Conservation (phyloP, 2,329 filamentous ascomycete genomes). For the Xylaria sp. region DNA sequence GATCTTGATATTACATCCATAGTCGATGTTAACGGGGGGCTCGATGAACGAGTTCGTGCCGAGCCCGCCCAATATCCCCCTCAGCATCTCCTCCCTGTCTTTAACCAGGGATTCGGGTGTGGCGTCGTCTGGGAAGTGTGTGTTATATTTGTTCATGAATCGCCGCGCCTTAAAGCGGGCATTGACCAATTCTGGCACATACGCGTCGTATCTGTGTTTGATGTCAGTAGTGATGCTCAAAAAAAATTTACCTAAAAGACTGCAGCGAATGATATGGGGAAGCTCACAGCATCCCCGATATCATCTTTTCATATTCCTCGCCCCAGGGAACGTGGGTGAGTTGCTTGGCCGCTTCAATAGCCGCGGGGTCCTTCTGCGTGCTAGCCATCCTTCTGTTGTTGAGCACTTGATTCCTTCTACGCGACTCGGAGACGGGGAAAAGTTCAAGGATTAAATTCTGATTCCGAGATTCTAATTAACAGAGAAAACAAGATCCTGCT, state of each 20-base stretch:
- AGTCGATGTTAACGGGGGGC: constrained; percentile 70
- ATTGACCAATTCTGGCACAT: constrained; percentile 58
- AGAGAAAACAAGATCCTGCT: background rate
- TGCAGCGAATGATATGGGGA: background rate
- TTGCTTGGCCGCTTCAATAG: constrained; percentile 26
- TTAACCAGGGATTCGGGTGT: constrained; percentile 52
- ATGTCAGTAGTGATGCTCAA: constrained; percentile 1
- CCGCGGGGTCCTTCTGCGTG: constrained; percentile 31
- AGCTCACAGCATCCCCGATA: constrained; percentile 68
- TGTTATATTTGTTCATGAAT: constrained; percentile 68
- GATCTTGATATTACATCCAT: constrained; percentile 71
- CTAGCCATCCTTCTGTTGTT: constrained; percentile 24
- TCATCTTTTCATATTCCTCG: constrained; percentile 72
- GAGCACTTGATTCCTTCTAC: background rate
- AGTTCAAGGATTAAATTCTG: background rate
- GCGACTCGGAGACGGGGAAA: background rate
- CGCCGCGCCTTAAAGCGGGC: constrained; percentile 65
- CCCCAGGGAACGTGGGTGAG: constrained; percentile 30
- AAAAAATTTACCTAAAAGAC: background rate
- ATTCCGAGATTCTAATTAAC: background rate
- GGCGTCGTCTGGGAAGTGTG: constrained; percentile 60
- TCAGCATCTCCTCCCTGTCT: constrained; percentile 58
- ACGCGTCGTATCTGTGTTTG: constrained; percentile 59
- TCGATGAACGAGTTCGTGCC: constrained; percentile 67
- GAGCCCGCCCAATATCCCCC: constrained; percentile 59